Evolutionary conservation across 495 filamentous ascomycete genomes (phyloP), one percentile per base, ranked within the genome.

Genomic region (Amniculicola lignicola): DNA sequence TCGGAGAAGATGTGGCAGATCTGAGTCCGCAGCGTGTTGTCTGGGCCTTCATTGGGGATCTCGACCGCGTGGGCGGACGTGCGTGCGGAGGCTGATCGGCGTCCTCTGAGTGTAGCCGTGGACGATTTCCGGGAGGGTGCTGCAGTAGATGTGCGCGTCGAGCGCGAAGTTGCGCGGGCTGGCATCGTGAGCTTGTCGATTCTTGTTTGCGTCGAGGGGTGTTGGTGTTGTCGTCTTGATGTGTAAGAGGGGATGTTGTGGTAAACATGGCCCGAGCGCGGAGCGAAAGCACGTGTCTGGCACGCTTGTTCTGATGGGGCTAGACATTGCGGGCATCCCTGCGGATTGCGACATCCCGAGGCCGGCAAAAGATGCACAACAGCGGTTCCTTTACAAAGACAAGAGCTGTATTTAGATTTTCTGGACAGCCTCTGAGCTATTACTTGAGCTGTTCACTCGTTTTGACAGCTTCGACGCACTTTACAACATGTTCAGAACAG

Each of bases 1-100:
- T 96, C 89, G 41, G 78, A 80, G 65, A 96, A 97, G 23, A 96
- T 81, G 56, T 77, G 69, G 66, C 84, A 89, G 39, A 95, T 80
- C 66, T 88, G 85, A 27, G 75, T 77, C 65, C 91, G 87, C 53
- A 96, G 74, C 18, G 75, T 79, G 45, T 82, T 88, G 21, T 81
- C 75, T 41, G 84, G 75, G 6, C 83, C 79, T 72, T 95, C 90
- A 55, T 85, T 78, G 31, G 90, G 88, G 35, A 89, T 72, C 35
- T 84, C 81, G 62, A 79, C 66, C 27, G 77, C 75, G n/a, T 80
- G 77, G 2, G 86, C 82, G n/a, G 82, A 82, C 54, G 77, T 77
- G 71, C 87, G 81, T 49, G 82, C 51, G 19, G 60, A 61, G 11
- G 63, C 50, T 2, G 61, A 63, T 7, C 59, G 54, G 43, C 66